A percentile compares a stretch with the other conserved stretches of the same genome.
Conservation (phyloP, 192 early-diverging fungal genomes). For the Coemansia umbellata region DNA sequence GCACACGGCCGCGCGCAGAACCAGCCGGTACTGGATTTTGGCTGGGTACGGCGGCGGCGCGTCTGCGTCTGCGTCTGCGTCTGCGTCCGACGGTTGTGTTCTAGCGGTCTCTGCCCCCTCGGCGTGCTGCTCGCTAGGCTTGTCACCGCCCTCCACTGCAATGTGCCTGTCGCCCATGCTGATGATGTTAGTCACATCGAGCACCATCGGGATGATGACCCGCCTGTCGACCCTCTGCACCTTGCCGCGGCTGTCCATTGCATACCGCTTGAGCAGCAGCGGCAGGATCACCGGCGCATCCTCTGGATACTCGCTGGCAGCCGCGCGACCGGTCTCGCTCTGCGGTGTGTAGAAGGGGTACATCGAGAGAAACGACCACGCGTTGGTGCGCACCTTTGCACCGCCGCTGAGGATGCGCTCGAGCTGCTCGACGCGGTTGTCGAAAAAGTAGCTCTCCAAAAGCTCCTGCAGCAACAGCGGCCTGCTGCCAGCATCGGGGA, state of each 20-base stretch:
- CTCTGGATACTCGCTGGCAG: conserved; percentile 54
- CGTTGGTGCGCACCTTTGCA: conserved; percentile 55
- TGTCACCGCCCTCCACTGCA: conserved; percentile 14
- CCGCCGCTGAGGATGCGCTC: conserved; percentile 29
- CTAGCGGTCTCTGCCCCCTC: background rate
- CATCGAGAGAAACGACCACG: conserved; percentile 67
- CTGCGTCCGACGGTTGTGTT: background rate
- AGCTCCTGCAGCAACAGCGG: conserved; percentile 53
- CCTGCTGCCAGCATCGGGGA: conserved; percentile 23
- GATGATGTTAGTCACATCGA: conserved; percentile 26
- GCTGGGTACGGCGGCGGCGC: conserved; percentile 32
- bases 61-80: too few species aligned
- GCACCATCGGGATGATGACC: conserved; percentile 53
- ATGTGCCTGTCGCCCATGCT: conserved; percentile 4
- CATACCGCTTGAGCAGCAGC: conserved; percentile 67
- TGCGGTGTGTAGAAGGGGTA: conserved; percentile 66
- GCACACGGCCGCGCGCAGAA: conserved; percentile 55
- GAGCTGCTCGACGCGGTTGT: conserved; percentile 50
- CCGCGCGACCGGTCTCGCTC: conserved; percentile 53
- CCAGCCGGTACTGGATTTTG: conserved; percentile 48
- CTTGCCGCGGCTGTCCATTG: conserved; percentile 34
- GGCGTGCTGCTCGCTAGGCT: background rate
- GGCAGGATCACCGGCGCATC: conserved; percentile 60
- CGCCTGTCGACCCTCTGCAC: conserved; percentile 47
- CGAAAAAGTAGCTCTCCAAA: conserved; percentile 61